Percentiles rank a stretch among this genome's conserved stretches.
phyloP scores from a whole-genome alignment of 1,284 basidiomycete genomes.

The Macrocystidia cucumis region DNA sequence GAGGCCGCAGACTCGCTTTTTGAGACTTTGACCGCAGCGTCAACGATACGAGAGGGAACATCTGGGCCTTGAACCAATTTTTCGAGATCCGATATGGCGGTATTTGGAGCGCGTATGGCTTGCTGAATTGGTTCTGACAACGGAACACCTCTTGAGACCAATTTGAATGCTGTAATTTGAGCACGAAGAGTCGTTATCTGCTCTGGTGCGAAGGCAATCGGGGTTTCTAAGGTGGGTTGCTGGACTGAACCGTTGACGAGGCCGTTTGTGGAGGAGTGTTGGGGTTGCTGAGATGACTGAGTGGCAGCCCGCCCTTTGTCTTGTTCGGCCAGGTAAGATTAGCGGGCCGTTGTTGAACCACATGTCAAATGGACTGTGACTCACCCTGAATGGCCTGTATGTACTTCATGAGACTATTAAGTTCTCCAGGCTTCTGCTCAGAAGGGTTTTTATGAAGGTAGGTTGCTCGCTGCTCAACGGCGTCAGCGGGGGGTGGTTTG shows the following conservation, averaged over 20 bases:
- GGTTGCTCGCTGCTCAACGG: constrained; percentile 39
- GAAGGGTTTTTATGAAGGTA: constrained; percentile 38
- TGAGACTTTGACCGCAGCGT: constrained; percentile 73
- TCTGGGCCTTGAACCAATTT: constrained; percentile 54
- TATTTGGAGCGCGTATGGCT: constrained; percentile 62
- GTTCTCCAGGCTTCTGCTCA: constrained; percentile 39
- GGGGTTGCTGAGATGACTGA: constrained; percentile 17
- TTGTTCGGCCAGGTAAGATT: constrained; percentile 12
- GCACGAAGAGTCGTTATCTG: constrained; percentile 83
- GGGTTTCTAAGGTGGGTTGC: constrained; percentile 38
- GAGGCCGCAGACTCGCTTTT: constrained; percentile 46
- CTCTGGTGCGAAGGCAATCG: constrained; percentile 76
- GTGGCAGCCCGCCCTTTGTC: constrained; percentile 19
- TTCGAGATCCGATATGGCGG: constrained; percentile 54
- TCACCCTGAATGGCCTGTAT: constrained; percentile 31
- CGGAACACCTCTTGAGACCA: constrained; percentile 72
- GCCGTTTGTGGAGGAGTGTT: constrained; percentile 30
- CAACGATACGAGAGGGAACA: constrained; percentile 56
- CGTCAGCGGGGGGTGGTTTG: too few species aligned
- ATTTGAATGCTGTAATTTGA: constrained; percentile 89
- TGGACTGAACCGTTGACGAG: constrained; percentile 18
- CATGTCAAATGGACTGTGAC: constrained; percentile 9
- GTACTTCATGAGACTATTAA: constrained; percentile 36
- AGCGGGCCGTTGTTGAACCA: constrained; percentile 19
- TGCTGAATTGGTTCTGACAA: constrained; percentile 78